phyloP scores from a whole-genome alignment of 179 eudicot genomes.

The Nepenthes alata region DNA sequence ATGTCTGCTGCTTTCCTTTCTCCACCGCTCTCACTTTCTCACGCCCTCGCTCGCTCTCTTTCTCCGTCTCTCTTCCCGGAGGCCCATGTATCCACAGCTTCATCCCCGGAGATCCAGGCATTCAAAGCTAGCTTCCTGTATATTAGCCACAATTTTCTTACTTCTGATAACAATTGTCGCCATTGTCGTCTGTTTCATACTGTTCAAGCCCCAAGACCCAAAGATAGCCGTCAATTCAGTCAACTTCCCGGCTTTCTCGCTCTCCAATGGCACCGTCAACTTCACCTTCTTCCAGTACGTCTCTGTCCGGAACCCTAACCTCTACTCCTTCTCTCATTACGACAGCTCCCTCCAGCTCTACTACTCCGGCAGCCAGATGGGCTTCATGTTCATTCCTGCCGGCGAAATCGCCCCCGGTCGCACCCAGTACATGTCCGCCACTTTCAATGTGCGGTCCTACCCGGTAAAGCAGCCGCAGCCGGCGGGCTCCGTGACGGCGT shows the following conservation, averaged over 20 bases:
- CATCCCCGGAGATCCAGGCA: conserved; percentile 16
- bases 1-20: no score
- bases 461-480: conserved; percentile 21
- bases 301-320: conserved; percentile 68
- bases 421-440: conserved; percentile 68
- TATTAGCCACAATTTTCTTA: conserved; percentile 63
- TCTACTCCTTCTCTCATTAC: conserved; percentile 57
- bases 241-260: conserved; percentile 40
- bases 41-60: no score
- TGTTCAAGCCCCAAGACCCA: conserved; percentile 64
- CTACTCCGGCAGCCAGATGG: conserved; percentile 48
- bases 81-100: background rate
- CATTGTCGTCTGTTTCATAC: conserved; percentile 45
- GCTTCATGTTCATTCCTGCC: conserved; percentile 74
- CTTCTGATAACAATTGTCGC: conserved; percentile 25
- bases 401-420: conserved; percentile 47
- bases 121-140: conserved; percentile 59
- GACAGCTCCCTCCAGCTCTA: conserved; percentile 70
- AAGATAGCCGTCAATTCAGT: conserved; percentile 48
- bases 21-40: no score
- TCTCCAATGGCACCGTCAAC: conserved; percentile 15
- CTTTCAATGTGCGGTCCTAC: conserved; percentile 46
- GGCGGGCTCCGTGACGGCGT: conserved; percentile 11
- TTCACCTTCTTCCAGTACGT: conserved; percentile 70
- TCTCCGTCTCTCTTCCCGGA: background rate